phyloP scores from a whole-genome alignment of 169 alveolate species.

The Plasmodium gonderi region DNA sequence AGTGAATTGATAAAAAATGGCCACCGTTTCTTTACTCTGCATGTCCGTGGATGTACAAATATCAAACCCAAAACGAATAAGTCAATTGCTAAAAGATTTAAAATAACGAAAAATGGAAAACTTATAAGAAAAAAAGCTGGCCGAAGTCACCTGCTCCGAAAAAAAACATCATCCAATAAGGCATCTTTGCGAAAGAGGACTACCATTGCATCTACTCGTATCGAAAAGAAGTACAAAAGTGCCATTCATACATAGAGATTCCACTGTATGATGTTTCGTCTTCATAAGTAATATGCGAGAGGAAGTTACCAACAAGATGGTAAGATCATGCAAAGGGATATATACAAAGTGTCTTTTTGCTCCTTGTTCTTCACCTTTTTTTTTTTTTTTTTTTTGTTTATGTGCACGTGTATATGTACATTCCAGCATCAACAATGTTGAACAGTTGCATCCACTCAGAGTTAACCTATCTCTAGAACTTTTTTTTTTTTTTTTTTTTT shows the following conservation, averaged over 20 bases:
- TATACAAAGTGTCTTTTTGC: neutral
- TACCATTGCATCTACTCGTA: slow-evolving; percentile 30
- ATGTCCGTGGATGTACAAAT: slow-evolving; percentile 77
- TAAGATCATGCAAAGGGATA: neutral
- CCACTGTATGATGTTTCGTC: too few relatives aligned
- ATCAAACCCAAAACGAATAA: slow-evolving; percentile 87
- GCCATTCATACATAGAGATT: slow-evolving; percentile 35
- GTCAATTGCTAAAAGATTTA: slow-evolving; percentile 88
- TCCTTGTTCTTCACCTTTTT: neutral
- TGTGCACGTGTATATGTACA: slow-evolving; percentile 8
- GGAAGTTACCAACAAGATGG: too few relatives aligned
- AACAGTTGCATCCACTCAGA: neutral
- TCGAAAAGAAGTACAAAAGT: slow-evolving; percentile 48
- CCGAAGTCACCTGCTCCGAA: slow-evolving; percentile 80
- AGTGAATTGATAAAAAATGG: neutral
- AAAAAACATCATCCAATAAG: slow-evolving; percentile 65
- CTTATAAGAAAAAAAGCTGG: slow-evolving; percentile 85
- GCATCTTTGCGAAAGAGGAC: slow-evolving; percentile 40
- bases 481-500: neutral
- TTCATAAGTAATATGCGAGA: too few relatives aligned
- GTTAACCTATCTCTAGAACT: neutral
- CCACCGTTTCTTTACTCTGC: slow-evolving; percentile 1
- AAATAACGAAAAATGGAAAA: slow-evolving; percentile 88
- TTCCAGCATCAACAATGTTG: neutral
- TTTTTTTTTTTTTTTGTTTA: neutral